These are phyloP conservation scores for Aegilops tauschii DNA, from an alignment of 176 grass and related monocot species.

Conservation along the genomic window DNA sequence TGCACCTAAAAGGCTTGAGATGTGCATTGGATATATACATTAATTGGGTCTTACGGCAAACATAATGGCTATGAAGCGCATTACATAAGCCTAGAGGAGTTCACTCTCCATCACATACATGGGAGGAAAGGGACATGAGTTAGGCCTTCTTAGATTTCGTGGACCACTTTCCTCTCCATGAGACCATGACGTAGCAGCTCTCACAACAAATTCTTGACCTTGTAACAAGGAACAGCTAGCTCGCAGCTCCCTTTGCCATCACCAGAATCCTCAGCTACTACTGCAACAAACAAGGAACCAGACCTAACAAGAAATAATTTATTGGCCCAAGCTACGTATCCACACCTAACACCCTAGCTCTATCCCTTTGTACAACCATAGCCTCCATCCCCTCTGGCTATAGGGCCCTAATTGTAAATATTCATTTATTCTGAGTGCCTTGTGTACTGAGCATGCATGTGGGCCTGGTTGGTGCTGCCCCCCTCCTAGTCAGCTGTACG, in stretches of 20 bases:
- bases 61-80: constrained; percentile 2
- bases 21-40: background rate
- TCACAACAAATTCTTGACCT: constrained; percentile 44
- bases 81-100: constrained; percentile 29
- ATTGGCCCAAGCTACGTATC: constrained; percentile 42
- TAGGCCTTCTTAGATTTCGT: constrained; percentile 53
- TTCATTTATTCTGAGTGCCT: constrained; percentile 37
- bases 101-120: constrained; percentile 31
- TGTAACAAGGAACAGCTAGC: constrained; percentile 16
- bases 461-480: constrained; percentile 2
- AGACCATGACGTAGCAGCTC: constrained; percentile 22
- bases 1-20: background rate
- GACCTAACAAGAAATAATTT: constrained; percentile 50
- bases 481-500: constrained; percentile 23
- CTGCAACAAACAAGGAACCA: constrained; percentile 39
- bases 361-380: constrained; percentile 29
- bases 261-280: constrained; percentile 32
- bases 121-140: constrained; percentile 48
- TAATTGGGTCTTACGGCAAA: background rate
- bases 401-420: constrained; percentile 32
- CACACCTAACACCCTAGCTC: constrained; percentile 45
- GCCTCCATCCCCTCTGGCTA: background rate
- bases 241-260: constrained; percentile 22
- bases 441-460: constrained; percentile 17
- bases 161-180: constrained; percentile 45